These are phyloP conservation scores for Metschnikowia dekortorum DNA, from an alignment of 805 yeast genomes.

Conservation along the genomic window DNA sequence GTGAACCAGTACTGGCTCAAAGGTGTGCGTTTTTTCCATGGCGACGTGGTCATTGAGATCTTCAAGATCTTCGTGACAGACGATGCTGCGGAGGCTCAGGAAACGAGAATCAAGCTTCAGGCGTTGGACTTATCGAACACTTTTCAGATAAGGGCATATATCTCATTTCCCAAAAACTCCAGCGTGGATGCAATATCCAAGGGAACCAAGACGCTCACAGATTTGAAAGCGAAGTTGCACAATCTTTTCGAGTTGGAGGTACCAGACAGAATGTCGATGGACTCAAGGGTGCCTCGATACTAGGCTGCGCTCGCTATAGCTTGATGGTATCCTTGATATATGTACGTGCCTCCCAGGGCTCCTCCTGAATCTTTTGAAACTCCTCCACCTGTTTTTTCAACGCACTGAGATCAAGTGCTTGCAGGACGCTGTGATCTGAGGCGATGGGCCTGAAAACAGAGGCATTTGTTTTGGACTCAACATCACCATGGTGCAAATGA, in stretches of 20 bases:
- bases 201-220: conserved; percentile 59
- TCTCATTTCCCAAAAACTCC: conserved; percentile 67
- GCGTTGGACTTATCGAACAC: conserved; percentile 50
- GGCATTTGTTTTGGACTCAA: conserved; percentile 16
- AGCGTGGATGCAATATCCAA: conserved; percentile 68
- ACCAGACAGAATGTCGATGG: conserved; percentile 80
- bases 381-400: conserved; percentile 12
- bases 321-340: conserved; percentile 4
- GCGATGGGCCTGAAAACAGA: conserved; percentile 31
- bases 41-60: conserved; percentile 57
- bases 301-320: background rate
- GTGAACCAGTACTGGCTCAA: conserved; percentile 57
- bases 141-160: conserved; percentile 58
- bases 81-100: conserved; percentile 20
- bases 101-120: conserved; percentile 28
- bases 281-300: conserved; percentile 52
- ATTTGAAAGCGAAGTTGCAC: conserved; percentile 58
- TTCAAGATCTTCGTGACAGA: conserved; percentile 43
- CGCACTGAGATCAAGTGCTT: conserved; percentile 21
- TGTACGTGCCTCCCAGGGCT: background rate
- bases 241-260: conserved; percentile 66
- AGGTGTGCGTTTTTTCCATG: conserved; percentile 61
- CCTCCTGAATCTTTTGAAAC: background rate
- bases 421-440: conserved; percentile 26
- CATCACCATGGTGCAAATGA: conserved; percentile 23